phyloP scores from a whole-genome alignment of 2,329 filamentous ascomycete genomes.

The Stylonectria norvegica region DNA sequence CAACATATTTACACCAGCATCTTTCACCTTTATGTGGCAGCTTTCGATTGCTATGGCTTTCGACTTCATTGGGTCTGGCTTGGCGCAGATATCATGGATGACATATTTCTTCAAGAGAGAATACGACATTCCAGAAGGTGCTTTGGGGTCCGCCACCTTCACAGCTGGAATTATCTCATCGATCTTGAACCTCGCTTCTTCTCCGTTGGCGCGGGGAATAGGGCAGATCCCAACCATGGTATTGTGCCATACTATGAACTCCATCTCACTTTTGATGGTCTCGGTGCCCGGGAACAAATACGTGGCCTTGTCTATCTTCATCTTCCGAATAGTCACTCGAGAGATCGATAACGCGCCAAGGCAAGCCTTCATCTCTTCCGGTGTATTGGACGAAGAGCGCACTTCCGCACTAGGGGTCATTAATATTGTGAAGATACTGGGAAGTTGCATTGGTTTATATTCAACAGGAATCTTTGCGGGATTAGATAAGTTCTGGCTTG shows the following conservation, averaged over 20 bases:
- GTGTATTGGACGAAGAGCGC: conserved; percentile 18
- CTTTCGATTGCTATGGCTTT: conserved; percentile 16
- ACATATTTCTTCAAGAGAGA: conserved; percentile 23
- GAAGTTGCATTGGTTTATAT: conserved; percentile 19
- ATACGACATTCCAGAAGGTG: conserved; percentile 20
- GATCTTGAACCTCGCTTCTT: conserved; percentile 18
- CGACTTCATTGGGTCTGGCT: conserved; percentile 21
- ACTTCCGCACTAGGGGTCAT: conserved; percentile 23
- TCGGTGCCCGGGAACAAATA: conserved; percentile 19
- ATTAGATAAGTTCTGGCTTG: conserved; percentile 20
- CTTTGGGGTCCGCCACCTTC: conserved; percentile 17
- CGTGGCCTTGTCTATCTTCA: conserved; percentile 15
- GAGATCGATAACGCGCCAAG: conserved; percentile 21
- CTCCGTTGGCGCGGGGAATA: conserved; percentile 14
- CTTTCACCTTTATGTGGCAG: conserved; percentile 22
- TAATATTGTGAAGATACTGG: conserved; percentile 23
- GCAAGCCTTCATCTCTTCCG: conserved; percentile 20
- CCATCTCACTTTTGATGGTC: conserved; percentile 17
- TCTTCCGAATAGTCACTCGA: conserved; percentile 20
- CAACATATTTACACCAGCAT: conserved; percentile 14
- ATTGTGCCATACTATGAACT: conserved; percentile 21
- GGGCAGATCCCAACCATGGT: conserved; percentile 23
- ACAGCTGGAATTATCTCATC: conserved; percentile 22
- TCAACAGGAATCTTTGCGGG: conserved; percentile 18
- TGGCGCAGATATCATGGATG: conserved; percentile 25